These are phyloP conservation scores for Lactarius trivialis DNA, from an alignment of 768 basidiomycete species.

Conservation along the genomic window DNA sequence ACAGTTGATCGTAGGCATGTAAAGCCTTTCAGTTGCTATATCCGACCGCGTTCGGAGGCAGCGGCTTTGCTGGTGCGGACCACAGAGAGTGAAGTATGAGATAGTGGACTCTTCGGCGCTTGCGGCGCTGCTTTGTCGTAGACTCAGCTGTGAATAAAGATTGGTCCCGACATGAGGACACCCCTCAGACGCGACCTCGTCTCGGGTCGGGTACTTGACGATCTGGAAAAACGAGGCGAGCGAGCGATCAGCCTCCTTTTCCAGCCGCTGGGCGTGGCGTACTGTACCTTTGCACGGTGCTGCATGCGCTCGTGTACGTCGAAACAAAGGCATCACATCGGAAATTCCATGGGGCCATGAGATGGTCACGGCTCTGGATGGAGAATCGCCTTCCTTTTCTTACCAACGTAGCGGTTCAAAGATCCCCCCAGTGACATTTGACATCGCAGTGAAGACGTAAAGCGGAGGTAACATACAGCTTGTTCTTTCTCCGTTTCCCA, in stretches of 20 bases:
- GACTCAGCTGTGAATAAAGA: background rate
- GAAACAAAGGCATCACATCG: conserved; percentile 30
- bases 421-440: background rate
- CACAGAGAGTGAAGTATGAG: too few relatives aligned
- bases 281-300: conserved; percentile 55
- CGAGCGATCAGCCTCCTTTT: background rate
- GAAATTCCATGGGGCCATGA: background rate
- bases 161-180: too few relatives aligned
- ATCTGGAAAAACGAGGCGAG: conserved; percentile 32
- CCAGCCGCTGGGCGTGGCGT: background rate
- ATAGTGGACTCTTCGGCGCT: too few relatives aligned
- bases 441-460: background rate
- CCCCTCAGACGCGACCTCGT: conserved; percentile 32
- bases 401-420: background rate
- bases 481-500: background rate
- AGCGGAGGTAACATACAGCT: background rate
- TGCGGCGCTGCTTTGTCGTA: too few relatives aligned
- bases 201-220: conserved; percentile 66
- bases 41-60: background rate
- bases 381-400: background rate
- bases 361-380: background rate
- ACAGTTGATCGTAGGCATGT: background rate
- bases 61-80: background rate
- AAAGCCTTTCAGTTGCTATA: background rate
- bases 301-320: conserved; percentile 57